Evolutionary conservation across 2,329 filamentous ascomycete species (phyloP).

Genomic region (Phoma sp.): DNA sequence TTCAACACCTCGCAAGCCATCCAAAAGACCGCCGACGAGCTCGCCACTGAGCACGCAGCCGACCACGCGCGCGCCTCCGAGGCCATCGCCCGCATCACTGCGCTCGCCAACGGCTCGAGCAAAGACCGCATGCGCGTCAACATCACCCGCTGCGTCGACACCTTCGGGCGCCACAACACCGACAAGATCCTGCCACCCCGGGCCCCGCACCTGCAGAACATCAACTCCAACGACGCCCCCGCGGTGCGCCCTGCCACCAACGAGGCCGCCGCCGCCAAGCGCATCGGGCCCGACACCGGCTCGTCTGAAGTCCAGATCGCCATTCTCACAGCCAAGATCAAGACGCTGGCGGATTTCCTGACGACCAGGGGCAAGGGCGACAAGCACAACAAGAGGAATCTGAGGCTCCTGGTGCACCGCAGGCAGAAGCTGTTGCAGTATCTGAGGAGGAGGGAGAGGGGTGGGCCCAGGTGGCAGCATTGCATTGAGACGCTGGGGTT

Average conservation of each 20-base stretch:
- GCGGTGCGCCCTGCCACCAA: constrained; percentile 53
- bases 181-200: constrained; percentile 72
- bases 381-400: constrained; percentile 91
- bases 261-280: constrained; percentile 50
- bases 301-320: constrained; percentile 98
- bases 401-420: constrained; percentile 83
- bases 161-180: constrained; percentile 90
- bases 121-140: constrained; percentile 83
- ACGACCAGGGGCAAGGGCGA: constrained; percentile 77
- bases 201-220: constrained; percentile 52
- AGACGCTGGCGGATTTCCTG: constrained; percentile 75
- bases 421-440: constrained; percentile 89
- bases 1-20: constrained; percentile 3
- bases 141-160: constrained; percentile 80
- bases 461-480: constrained; percentile 87
- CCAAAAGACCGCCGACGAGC: constrained; percentile 26
- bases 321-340: constrained; percentile 92
- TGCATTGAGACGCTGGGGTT: constrained; percentile 84
- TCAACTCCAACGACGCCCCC: constrained; percentile 51
- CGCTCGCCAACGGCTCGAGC: constrained; percentile 75
- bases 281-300: constrained; percentile 90
- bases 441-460: constrained; percentile 85
- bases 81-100: constrained; percentile 80
- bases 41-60: constrained; percentile 28
- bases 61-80: constrained; percentile 72